Conservation (phyloP, 306 rosid species). For the Sophora flavescens region DNA sequence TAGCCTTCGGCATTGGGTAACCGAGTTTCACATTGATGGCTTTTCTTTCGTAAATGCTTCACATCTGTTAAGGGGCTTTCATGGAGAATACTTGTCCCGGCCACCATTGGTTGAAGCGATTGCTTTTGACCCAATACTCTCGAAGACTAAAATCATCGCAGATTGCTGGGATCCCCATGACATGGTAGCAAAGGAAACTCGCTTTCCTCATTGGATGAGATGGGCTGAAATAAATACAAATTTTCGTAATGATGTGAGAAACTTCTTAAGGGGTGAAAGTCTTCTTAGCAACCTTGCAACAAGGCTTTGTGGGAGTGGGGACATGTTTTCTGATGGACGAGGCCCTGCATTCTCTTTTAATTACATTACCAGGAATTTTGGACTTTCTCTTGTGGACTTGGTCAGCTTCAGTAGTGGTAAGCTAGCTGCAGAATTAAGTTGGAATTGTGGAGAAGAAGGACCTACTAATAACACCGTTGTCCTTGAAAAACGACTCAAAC, state of each 20-base stretch:
- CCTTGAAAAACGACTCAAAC: constrained; percentile 83
- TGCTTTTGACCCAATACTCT: constrained; percentile 83
- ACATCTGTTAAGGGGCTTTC: constrained; percentile 63
- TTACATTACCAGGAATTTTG: constrained; percentile 65
- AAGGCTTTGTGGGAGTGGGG: constrained; percentile 93
- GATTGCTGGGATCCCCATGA: constrained; percentile 78
- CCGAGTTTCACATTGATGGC: constrained; percentile 92
- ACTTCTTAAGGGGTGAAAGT: constrained; percentile 76
- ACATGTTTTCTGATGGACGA: constrained; percentile 72
- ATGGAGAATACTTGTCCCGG: constrained; percentile 74
- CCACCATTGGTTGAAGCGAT: constrained; percentile 93
- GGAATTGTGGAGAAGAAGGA: constrained; percentile 99
- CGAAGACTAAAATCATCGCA: constrained; percentile 82
- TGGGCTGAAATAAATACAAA: constrained; percentile 90
- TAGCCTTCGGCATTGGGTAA: constrained; percentile 84
- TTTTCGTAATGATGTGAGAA: constrained; percentile 70
- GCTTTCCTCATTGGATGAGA: constrained; percentile 95
- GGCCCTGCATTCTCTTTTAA: constrained; percentile 92
- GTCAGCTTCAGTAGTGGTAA: constrained; percentile 77
- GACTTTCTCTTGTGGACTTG: constrained; percentile 84
- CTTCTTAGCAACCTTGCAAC: constrained; percentile 86
- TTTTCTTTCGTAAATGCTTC: constrained; percentile 91
- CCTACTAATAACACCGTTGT: constrained; percentile 61
- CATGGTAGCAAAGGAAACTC: constrained; percentile 55
- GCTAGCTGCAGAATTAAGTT: constrained; percentile 70